phyloP scores from a whole-genome alignment of 805 yeast genomes.

The Hagleromyces aurorensis region DNA sequence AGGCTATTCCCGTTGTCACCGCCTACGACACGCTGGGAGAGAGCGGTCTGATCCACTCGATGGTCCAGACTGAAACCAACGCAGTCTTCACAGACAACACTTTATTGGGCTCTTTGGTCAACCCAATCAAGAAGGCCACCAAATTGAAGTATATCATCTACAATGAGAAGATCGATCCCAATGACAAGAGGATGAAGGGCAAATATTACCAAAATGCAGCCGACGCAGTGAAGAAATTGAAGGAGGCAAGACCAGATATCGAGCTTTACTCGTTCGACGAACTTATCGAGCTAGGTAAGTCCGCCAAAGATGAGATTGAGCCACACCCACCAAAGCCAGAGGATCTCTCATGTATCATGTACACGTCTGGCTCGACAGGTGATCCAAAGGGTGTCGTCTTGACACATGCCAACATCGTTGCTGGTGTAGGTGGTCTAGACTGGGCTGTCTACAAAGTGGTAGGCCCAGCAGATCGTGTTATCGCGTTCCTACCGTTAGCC shows the following conservation, averaged over 20 bases:
- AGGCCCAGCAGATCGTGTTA: slow-evolving; percentile 55
- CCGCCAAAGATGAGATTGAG: slow-evolving; percentile 36
- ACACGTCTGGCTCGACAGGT: slow-evolving; percentile 74
- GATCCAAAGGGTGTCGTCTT: slow-evolving; percentile 72
- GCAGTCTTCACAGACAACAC: slow-evolving; percentile 82
- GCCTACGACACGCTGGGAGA: slow-evolving; percentile 96
- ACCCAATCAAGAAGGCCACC: slow-evolving; percentile 60
- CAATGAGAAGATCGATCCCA: slow-evolving; percentile 49
- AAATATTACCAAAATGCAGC: slow-evolving; percentile 49
- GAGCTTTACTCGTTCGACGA: slow-evolving; percentile 59
- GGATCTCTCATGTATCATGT: slow-evolving; percentile 55
- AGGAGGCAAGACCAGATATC: slow-evolving; percentile 68
- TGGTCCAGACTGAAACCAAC: slow-evolving; percentile 69
- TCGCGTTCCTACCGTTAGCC: slow-evolving; percentile 90
- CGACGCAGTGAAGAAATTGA: slow-evolving; percentile 50
- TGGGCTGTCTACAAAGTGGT: slow-evolving; percentile 51
- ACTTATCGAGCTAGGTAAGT: slow-evolving; percentile 53
- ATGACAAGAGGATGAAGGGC: slow-evolving; percentile 60
- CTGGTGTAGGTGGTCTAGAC: slow-evolving; percentile 81
- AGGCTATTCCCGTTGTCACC: slow-evolving; percentile 79
- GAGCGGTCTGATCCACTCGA: slow-evolving; percentile 76
- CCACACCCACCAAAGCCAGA: slow-evolving; percentile 39
- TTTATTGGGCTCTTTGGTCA: slow-evolving; percentile 55
- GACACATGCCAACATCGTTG: slow-evolving; percentile 58
- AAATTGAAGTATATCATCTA: slow-evolving; percentile 64